A percentile compares a stretch with the other conserved stretches of the same genome.
These are phyloP conservation scores for Aureobasidium pullulans DNA, from an alignment of 2,329 filamentous ascomycete genomes.

Conservation along the genomic window DNA sequence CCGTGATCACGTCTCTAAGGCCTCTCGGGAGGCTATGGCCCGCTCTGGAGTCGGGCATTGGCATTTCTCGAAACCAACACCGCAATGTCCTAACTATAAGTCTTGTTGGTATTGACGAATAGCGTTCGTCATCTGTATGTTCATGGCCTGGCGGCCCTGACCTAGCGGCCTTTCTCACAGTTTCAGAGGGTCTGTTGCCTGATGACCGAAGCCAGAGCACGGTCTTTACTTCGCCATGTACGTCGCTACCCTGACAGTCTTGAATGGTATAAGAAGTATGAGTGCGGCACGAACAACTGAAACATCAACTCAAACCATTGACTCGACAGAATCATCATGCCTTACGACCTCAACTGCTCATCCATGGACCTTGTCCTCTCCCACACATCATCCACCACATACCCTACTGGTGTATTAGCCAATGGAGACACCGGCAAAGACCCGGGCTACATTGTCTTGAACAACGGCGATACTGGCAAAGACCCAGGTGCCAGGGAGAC, in stretches of 20 bases:
- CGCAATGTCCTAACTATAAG: constrained; percentile 8
- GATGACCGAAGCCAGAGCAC: constrained; percentile 9
- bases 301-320: not conserved
- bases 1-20: not conserved
- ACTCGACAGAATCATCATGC: not conserved
- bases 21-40: not conserved
- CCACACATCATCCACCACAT: not conserved
- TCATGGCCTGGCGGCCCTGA: not conserved
- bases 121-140: constrained; percentile 5
- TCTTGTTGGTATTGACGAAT: constrained; percentile 5
- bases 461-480: constrained; percentile 7
- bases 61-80: constrained; percentile 10
- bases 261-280: constrained; percentile 5
- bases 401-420: not conserved
- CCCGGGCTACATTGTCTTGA: not conserved
- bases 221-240: constrained; percentile 7
- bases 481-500: not conserved
- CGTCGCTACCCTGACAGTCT: not conserved
- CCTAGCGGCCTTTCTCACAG: constrained; percentile 1
- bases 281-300: constrained; percentile 2
- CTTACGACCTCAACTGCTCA: not conserved
- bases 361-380: constrained; percentile 1
- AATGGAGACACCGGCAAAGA: constrained; percentile 5
- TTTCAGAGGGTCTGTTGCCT: not conserved
- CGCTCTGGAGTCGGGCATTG: constrained; percentile 5